Evolutionary conservation across 2,329 filamentous ascomycete species (phyloP).

Genomic region (Chaetomiaceae sp.): DNA sequence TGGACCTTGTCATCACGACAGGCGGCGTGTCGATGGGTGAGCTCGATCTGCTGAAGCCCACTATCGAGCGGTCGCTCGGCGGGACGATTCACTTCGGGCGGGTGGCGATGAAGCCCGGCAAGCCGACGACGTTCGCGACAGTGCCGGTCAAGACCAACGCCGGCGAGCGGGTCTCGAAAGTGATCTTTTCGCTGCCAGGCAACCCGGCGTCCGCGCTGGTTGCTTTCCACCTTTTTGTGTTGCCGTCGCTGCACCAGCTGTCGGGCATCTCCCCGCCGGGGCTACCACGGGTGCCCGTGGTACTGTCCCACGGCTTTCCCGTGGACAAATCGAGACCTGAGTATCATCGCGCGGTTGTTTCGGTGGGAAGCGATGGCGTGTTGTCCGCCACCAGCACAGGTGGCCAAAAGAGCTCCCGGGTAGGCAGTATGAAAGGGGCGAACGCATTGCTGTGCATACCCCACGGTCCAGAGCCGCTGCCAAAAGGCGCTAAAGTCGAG

Average conservation of each 20-base stretch:
- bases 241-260: conserved; percentile 76
- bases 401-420: conserved; percentile 79
- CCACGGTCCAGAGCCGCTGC: conserved; percentile 54
- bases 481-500: conserved; percentile 64
- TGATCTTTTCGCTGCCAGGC: conserved; percentile 85
- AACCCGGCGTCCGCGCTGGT: conserved; percentile 93
- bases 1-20: conserved; percentile 82
- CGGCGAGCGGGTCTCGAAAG: conserved; percentile 55
- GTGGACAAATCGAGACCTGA: conserved; percentile 74
- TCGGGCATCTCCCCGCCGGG: conserved; percentile 63
- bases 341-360: conserved; percentile 80
- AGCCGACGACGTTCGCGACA: conserved; percentile 94
- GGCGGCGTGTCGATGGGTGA: conserved; percentile 98
- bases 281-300: conserved; percentile 65
- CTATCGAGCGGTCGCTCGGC: conserved; percentile 81
- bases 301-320: conserved; percentile 63
- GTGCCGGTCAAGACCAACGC: conserved; percentile 59
- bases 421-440: conserved; percentile 81
- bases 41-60: conserved; percentile 91
- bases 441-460: conserved; percentile 81
- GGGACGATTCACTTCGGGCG: conserved; percentile 95
- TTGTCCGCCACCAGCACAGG: conserved; percentile 78
- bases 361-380: conserved; percentile 57
- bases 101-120: conserved; percentile 96
- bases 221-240: conserved; percentile 87